Base-by-base conservation (phyloP, 169 alveolate species). In the Cyclospora cayetanensis region DNA sequence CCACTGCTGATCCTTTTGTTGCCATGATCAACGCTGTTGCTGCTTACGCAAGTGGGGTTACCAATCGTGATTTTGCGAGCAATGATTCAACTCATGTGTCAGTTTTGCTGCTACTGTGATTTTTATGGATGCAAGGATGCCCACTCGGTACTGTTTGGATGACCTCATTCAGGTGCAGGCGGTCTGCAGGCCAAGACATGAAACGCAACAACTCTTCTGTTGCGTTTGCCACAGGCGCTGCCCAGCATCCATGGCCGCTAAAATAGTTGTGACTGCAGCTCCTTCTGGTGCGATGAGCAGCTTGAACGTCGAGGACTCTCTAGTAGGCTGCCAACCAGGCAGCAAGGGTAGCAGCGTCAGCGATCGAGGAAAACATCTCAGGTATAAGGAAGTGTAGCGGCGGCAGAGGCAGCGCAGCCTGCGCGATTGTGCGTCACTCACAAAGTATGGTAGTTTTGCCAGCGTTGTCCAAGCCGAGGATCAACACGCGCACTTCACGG, bases 381-480 rank as follows among this genome's bases (percentile, higher is more conserved):
- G n/a, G 9, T 18, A 50, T 18, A 50, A 18, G 25, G 18, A 9
- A 50, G 60, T 11, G 18, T 18, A 50, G 60, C 9, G 18, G 60
- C 60, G 18, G 9, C 60, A 50, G 60, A 50, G 18, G 60, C 60
- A 50, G 60, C 60, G 60, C 60, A 63, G 82, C 22, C n/a, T 29
- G 82, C 46, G 35, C 22, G 37, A 31, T 41, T 22, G 72, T 27
- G 15, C 18, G n/a, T 43, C n/a, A 1, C 94, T 53, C 74, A 91
- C 94, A 97, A 82, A 99, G 96, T 90, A 99, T 99, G 37, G 99
- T 98, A 53, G 99, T 98, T 95, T 99, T 99, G 22, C 99, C 99
- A 22, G 99, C 99, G 66, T 98, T 98, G 95, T 99, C 99, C 46
- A 98, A 97, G 63, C 99, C 99, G 66, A 99, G 98, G 95, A 99